These are phyloP conservation scores for Pythium phragmiticola DNA, from an alignment of 352 stramenopile species.

Conservation along the genomic window DNA sequence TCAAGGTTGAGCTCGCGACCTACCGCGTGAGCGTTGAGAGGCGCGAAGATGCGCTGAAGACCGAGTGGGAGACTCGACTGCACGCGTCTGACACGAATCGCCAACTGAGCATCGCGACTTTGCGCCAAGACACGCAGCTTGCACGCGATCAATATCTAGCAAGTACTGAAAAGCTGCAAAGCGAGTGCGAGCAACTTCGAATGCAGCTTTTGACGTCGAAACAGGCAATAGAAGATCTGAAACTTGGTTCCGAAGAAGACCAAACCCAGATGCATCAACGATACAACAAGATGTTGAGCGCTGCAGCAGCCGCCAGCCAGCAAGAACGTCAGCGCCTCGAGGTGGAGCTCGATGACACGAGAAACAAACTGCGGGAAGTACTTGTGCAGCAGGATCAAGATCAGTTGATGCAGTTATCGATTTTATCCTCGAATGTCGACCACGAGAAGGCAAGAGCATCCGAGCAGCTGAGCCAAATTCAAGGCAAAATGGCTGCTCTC, in stretches of 20 bases:
- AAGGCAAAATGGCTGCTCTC: slow-evolving; percentile 54
- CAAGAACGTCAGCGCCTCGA: slow-evolving; percentile 23
- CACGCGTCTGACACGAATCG: slow-evolving; percentile 29
- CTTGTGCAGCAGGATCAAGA: slow-evolving; percentile 64
- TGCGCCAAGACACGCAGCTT: slow-evolving; percentile 44
- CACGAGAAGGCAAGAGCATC: slow-evolving; percentile 41
- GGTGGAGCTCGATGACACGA: slow-evolving; percentile 39
- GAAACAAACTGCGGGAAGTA: slow-evolving; percentile 45
- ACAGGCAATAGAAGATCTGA: slow-evolving; percentile 39
- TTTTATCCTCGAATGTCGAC: slow-evolving; percentile 47
- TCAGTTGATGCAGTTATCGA: slow-evolving; percentile 52
- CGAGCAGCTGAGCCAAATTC: slow-evolving; percentile 37
- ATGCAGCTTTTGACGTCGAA: slow-evolving; percentile 30
- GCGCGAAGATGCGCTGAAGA: slow-evolving; percentile 27
- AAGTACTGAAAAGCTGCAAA: slow-evolving; percentile 48
- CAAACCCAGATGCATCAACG: slow-evolving; percentile 25
- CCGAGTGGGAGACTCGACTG: slow-evolving; percentile 33
- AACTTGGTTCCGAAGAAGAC: slow-evolving; percentile 37
- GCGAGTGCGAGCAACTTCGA: slow-evolving; percentile 36
- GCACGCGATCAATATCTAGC: slow-evolving; percentile 57
- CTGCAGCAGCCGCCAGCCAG: slow-evolving; percentile 7
- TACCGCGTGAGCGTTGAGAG: slow-evolving; percentile 29
- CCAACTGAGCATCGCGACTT: slow-evolving; percentile 28
- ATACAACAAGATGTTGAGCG: slow-evolving; percentile 25
- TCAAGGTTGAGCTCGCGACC: slow-evolving; percentile 32